Evolutionary conservation across 2,329 filamentous ascomycete species (phyloP), one percentile per base, ranked within the genome.

Genomic region (Verticillium zaregamsianum): DNA sequence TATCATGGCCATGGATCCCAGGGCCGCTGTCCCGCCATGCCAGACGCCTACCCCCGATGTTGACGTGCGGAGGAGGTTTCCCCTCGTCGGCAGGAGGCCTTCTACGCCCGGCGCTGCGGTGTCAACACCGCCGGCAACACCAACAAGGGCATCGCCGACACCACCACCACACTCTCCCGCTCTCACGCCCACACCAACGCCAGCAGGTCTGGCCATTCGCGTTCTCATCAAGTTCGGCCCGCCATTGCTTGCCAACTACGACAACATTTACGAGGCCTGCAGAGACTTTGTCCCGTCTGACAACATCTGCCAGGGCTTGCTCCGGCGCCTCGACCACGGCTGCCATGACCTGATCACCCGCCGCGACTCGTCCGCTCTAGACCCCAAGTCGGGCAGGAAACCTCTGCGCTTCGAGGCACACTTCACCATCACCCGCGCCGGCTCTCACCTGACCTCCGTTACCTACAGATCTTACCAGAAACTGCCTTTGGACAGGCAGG

Each of bases 261-360:
- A 68, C 57, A 76, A 78, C 57, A 76, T 75, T 62, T 85, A 84
- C 67, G 74, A 75, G 60, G 76, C 78, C 62, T 84, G 82, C 1
- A 68, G 75, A 3, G 69, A 67, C 37, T 76, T 85, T 56, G 69
- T 73, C 17, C 75, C 77, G 57, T 78, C 78, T 49, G 77, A 81
- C 61, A 74, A 77, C n/a, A 69, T 84, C 55, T 82, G 79, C 66
- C 75, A 79, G 40, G 80, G 77, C 2, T 69, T 85, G n/a, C 68
- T 84, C 14, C 76, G 77, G 32, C 80, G 81, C 45, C 74, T 85
- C 55, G 77, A 82, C 65, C 80, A 84, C 68, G 82, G 80, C 73
- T 79, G 77, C 62, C 70, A 79, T 49, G 82, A 85, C 69, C 74
- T 85, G 61, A 79, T 85, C 67, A 84, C 82, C 28, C 79, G 82